Percentiles rank a stretch among this genome's conserved stretches.
These are phyloP conservation scores for Didymella keratinophila DNA, from an alignment of 2,329 filamentous ascomycete species.

Conservation along the genomic window DNA sequence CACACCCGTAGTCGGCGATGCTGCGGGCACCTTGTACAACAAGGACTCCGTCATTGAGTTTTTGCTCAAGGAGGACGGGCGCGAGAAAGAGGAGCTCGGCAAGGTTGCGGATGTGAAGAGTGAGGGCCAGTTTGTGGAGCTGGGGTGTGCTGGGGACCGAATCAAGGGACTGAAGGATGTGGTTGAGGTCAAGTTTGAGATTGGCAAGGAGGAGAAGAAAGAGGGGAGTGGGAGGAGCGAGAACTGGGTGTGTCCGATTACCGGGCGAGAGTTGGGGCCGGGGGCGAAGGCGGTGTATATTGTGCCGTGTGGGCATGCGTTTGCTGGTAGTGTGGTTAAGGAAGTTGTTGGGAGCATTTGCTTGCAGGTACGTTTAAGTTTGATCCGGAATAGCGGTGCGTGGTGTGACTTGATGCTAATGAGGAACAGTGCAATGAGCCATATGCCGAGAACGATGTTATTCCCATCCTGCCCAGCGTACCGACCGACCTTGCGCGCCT, in stretches of 20 bases:
- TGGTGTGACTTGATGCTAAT: too few relatives aligned
- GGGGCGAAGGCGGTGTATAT: slow-evolving; percentile 83
- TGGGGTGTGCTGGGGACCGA: slow-evolving; percentile 61
- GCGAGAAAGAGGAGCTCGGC: slow-evolving; percentile 66
- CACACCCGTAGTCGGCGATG: slow-evolving; percentile 83
- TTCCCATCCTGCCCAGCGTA: slow-evolving; percentile 79
- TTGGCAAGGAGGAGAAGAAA: slow-evolving; percentile 49
- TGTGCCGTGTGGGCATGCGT: slow-evolving; percentile 94
- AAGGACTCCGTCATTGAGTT: slow-evolving; percentile 86
- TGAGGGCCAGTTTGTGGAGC: slow-evolving; percentile 63
- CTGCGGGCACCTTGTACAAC: slow-evolving; percentile 85
- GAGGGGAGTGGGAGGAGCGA: slow-evolving; percentile 59
- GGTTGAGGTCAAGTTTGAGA: slow-evolving; percentile 81
- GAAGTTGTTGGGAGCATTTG: slow-evolving; percentile 75
- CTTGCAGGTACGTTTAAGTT: slow-evolving; percentile 56
- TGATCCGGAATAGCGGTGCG: too few relatives aligned
- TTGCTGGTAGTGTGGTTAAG: slow-evolving; percentile 84
- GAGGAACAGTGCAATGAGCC: slow-evolving; percentile 71
- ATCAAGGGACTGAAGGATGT: slow-evolving; percentile 87
- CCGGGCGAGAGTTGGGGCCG: slow-evolving; percentile 83
- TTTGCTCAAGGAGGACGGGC: slow-evolving; percentile 65
- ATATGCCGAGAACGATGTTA: slow-evolving; percentile 77
- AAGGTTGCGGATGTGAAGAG: slow-evolving; percentile 53
- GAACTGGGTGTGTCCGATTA: slow-evolving; percentile 84
- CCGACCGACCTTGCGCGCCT: slow-evolving; percentile 75